A percentile compares a stretch with the other conserved stretches of the same genome.
phyloP scores from a whole-genome alignment of 352 stramenopile genomes.

The Aphanomyces euteiches region DNA sequence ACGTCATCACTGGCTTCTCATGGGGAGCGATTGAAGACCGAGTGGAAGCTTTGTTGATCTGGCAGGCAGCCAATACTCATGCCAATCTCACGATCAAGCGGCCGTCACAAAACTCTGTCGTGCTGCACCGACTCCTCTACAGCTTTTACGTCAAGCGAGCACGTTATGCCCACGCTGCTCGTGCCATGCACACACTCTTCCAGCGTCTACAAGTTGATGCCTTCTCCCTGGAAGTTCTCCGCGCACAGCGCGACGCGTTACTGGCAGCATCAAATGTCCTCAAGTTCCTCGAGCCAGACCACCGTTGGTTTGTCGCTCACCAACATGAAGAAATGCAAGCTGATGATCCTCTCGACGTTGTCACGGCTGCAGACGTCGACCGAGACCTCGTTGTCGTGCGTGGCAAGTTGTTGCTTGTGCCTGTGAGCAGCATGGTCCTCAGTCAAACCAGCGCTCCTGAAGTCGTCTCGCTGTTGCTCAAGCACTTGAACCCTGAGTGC shows the following conservation, averaged over 20 bases:
- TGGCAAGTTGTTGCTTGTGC: slow-evolving; percentile 2
- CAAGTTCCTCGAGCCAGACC: background rate
- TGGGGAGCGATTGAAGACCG: slow-evolving; percentile 15
- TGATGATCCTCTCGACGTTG: background rate
- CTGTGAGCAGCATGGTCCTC: background rate
- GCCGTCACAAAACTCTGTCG: slow-evolving; percentile 9
- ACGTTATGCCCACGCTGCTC: background rate
- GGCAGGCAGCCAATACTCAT: slow-evolving; percentile 22
- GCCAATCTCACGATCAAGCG: background rate
- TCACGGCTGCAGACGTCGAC: slow-evolving; percentile 5
- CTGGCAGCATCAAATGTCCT: slow-evolving; percentile 16
- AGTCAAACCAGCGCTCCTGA: background rate
- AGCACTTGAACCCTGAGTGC: background rate
- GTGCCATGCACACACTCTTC: slow-evolving; percentile 21
- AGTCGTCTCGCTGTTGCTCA: slow-evolving; percentile 23
- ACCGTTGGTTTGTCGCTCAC: slow-evolving; percentile 18
- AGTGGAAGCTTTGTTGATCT: slow-evolving; percentile 11
- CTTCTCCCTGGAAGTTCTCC: background rate
- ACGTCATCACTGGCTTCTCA: slow-evolving; percentile 4
- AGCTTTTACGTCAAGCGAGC: slow-evolving; percentile 22
- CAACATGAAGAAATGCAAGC: background rate
- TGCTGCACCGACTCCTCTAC: slow-evolving; percentile 11
- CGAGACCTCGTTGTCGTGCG: slow-evolving; percentile 5
- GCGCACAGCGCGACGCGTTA: slow-evolving; percentile 9
- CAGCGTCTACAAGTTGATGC: slow-evolving; percentile 14